Evolutionary conservation across 2,329 filamentous ascomycete species (phyloP).

Genomic region (Aspergillus phoenicis): DNA sequence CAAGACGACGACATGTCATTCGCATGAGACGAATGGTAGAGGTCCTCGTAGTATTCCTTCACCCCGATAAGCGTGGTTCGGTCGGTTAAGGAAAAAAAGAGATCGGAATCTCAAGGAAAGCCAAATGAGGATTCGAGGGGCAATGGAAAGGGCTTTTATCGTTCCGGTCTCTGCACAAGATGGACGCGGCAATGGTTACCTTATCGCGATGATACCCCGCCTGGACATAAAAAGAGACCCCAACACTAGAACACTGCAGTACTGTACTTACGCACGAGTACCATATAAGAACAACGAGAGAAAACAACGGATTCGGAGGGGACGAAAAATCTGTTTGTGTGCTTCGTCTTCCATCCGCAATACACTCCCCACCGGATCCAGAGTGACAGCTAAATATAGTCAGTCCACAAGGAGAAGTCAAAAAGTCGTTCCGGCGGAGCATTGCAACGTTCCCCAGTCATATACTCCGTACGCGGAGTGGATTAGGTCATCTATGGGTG

Average conservation of each 20-base stretch:
- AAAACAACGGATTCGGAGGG: constrained; percentile 11
- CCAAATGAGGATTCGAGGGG: not conserved
- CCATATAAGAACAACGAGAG: constrained; percentile 12
- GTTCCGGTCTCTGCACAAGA: not conserved
- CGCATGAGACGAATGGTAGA: constrained; percentile 16
- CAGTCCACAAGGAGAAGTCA: not conserved
- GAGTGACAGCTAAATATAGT: constrained; percentile 14
- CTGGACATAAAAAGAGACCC: constrained; percentile 1
- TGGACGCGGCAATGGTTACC: not conserved
- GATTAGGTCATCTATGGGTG: constrained; percentile 11
- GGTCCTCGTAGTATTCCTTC: not conserved
- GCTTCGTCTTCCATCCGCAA: constrained; percentile 8
- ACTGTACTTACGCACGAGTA: not conserved
- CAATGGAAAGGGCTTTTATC: not conserved
- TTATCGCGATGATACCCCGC: constrained; percentile 7
- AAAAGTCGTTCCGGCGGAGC: constrained; percentile 8
- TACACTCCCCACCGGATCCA: constrained; percentile 9
- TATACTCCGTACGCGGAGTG: not conserved
- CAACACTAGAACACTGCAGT: not conserved
- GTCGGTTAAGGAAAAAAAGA: constrained; percentile 22
- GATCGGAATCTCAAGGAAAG: constrained; percentile 5
- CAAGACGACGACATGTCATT: constrained; percentile 21
- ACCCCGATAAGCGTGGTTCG: constrained; percentile 24
- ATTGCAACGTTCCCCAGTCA: constrained; percentile 10
- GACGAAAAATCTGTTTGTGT: not conserved